A percentile compares a stretch with the other conserved stretches of the same genome.
These are phyloP conservation scores for Leccinum incarnatum DNA, from an alignment of 768 basidiomycete species.

Conservation along the genomic window DNA sequence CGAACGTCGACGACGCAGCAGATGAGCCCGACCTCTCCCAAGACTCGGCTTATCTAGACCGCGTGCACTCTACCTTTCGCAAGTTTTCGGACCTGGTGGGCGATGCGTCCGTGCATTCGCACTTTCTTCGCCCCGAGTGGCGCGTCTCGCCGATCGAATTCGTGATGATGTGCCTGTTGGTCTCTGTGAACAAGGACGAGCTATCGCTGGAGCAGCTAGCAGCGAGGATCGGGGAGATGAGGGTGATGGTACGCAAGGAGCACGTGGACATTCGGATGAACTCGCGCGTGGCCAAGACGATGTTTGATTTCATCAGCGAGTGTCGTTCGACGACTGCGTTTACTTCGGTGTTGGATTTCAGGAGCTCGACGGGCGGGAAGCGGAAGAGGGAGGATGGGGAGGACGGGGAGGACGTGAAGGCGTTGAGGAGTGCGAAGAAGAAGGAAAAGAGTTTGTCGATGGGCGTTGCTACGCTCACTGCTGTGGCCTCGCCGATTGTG, in stretches of 20 bases:
- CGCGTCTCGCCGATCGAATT: constrained; percentile 73
- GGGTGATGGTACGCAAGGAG: constrained; percentile 47
- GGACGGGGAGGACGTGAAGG: neutral
- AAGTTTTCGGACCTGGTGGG: constrained; percentile 46
- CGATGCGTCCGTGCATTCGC: constrained; percentile 32
- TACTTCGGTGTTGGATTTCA: neutral
- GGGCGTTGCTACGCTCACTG: no score
- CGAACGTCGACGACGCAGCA: neutral
- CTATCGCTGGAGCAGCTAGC: constrained; percentile 42
- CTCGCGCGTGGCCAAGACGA: constrained; percentile 48
- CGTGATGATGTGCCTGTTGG: constrained; percentile 51
- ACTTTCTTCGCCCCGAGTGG: constrained; percentile 40
- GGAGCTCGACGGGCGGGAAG: constrained; percentile 2
- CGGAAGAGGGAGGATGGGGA: constrained; percentile 28
- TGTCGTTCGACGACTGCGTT: constrained; percentile 2
- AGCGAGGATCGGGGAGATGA: constrained; percentile 47
- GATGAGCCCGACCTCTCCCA: constrained; percentile 20
- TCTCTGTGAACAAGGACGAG: constrained; percentile 46
- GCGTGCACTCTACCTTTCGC: constrained; percentile 42
- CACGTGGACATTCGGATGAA: constrained; percentile 73
- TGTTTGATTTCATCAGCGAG: constrained; percentile 51
- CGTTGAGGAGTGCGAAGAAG: constrained; percentile 1
- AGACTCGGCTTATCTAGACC: constrained; percentile 33
- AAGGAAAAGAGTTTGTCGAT: constrained; percentile 8
- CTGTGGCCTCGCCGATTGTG: no score